Percentiles rank a stretch among this genome's conserved stretches.
Evolutionary conservation across 2,329 filamentous ascomycete species (phyloP).

Genomic region (Dothideomycetidae sp.): DNA sequence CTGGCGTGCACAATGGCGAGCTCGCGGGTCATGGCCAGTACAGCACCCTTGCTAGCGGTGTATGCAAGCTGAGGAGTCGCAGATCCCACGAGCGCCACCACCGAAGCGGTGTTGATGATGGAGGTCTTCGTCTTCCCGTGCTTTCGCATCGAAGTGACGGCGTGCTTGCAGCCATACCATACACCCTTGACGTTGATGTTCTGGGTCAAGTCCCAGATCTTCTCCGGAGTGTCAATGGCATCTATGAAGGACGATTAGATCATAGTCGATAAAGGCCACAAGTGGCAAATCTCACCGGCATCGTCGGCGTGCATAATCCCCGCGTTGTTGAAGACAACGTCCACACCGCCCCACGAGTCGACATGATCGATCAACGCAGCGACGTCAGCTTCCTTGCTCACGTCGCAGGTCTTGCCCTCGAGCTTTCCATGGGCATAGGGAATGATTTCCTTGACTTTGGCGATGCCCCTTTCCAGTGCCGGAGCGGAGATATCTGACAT

Average conservation of each 20-base stretch:
- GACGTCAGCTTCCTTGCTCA: slow-evolving; percentile 72
- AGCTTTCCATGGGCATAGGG: slow-evolving; percentile 38
- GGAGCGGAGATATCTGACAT: slow-evolving; percentile 73
- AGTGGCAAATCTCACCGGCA: slow-evolving; percentile 23
- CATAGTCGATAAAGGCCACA: neutral
- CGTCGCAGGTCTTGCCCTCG: slow-evolving; percentile 56
- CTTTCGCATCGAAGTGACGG: slow-evolving; percentile 64
- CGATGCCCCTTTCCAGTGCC: slow-evolving; percentile 60
- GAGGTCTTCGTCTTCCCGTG: slow-evolving; percentile 65
- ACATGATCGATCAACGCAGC: slow-evolving; percentile 58
- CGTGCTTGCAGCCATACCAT: slow-evolving; percentile 93
- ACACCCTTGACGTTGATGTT: slow-evolving; percentile 95
- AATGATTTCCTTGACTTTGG: slow-evolving; percentile 60
- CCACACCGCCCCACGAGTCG: slow-evolving; percentile 74
- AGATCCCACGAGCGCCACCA: slow-evolving; percentile 74
- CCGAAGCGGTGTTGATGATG: slow-evolving; percentile 85
- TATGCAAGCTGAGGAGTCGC: slow-evolving; percentile 85
- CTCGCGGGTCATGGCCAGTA: slow-evolving; percentile 78
- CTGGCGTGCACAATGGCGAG: slow-evolving; percentile 83
- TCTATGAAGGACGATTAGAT: slow-evolving; percentile 14
- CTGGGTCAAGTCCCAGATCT: slow-evolving; percentile 88
- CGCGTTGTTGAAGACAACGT: slow-evolving; percentile 94
- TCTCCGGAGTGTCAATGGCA: slow-evolving; percentile 71
- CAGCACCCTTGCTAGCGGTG: slow-evolving; percentile 86
- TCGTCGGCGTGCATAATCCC: slow-evolving; percentile 82